A percentile compares a stretch with the other conserved stretches of the same genome.
Evolutionary conservation across 306 rosid genomes (phyloP).

Genomic region (Trifolium pratense): DNA sequence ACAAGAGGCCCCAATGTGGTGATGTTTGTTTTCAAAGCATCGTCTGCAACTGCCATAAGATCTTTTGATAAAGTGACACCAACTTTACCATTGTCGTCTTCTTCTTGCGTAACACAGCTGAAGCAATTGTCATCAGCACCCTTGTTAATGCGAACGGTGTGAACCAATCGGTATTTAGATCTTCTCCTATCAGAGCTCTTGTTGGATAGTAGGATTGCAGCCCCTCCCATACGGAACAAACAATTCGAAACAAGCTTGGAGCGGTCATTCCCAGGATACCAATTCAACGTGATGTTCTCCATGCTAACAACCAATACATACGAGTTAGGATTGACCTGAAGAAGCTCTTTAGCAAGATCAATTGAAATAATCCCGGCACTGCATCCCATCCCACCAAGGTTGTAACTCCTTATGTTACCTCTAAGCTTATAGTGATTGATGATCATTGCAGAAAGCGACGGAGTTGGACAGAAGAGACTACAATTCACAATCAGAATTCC

Average conservation of each 20-base stretch:
- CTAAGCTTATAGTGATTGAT: conserved; percentile 88
- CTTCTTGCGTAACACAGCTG: conserved; percentile 88
- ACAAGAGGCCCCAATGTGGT: conserved; percentile 91
- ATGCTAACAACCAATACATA: conserved; percentile 85
- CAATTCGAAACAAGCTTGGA: conserved; percentile 90
- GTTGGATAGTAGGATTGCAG: conserved; percentile 81
- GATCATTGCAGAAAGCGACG: conserved; percentile 91
- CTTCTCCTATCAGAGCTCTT: conserved; percentile 74
- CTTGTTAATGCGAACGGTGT: conserved; percentile 84
- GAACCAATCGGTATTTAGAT: conserved; percentile 74
- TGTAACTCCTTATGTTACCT: conserved; percentile 76
- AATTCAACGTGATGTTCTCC: conserved; percentile 95
- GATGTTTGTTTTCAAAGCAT: conserved; percentile 86
- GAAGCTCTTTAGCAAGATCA: conserved; percentile 89
- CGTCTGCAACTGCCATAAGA: conserved; percentile 92
- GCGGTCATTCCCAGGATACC: conserved; percentile 91
- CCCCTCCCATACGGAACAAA: conserved; percentile 92
- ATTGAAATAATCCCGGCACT: conserved; percentile 90
- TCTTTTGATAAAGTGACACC: conserved; percentile 94
- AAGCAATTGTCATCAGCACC: conserved; percentile 89
- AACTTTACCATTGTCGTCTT: conserved; percentile 68
- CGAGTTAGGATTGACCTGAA: conserved; percentile 83
- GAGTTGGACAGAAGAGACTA: conserved; percentile 89
- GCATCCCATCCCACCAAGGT: conserved; percentile 96
- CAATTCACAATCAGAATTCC: conserved; percentile 90